Evolutionary conservation across 2,329 filamentous ascomycete species (phyloP).

Genomic region (Ophiostoma australiae): DNA sequence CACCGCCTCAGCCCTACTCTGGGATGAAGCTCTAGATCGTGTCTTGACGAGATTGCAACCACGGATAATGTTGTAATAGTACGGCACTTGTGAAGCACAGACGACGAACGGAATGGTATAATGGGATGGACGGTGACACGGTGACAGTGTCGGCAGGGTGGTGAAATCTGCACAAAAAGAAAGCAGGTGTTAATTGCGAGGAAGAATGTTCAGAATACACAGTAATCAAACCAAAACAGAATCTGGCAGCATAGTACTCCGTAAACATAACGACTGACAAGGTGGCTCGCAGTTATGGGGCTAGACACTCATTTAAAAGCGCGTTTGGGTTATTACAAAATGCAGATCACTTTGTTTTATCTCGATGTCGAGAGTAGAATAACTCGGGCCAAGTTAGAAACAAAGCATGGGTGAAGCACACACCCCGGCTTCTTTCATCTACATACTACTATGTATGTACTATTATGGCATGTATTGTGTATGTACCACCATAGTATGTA

Average conservation of each 20-base stretch:
- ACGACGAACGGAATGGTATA: neutral
- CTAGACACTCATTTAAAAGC: constrained; percentile 7
- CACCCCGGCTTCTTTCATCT: neutral
- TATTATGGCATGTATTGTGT: no score
- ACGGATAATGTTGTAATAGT: neutral
- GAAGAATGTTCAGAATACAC: neutral
- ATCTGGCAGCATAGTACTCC: neutral
- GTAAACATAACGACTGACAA: neutral
- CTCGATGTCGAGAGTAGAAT: constrained; percentile 3
- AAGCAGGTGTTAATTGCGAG: neutral
- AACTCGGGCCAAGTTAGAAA: neutral
- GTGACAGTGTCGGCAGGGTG: neutral
- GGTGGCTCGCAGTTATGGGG: constrained; percentile 10
- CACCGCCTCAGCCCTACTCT: constrained; percentile 1
- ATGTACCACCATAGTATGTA: no score
- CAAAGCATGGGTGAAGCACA: neutral
- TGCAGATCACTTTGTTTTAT: constrained; percentile 8
- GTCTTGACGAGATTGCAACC: neutral
- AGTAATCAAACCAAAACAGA: neutral
- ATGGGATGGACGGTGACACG: no score
- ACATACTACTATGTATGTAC: neutral
- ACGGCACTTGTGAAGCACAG: neutral
- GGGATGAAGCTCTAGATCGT: neutral
- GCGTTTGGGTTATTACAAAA: constrained; percentile 7
- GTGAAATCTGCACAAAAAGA: neutral